Conservation (phyloP, 2,329 filamentous ascomycete species). For the Dactylella cylindrospora region DNA sequence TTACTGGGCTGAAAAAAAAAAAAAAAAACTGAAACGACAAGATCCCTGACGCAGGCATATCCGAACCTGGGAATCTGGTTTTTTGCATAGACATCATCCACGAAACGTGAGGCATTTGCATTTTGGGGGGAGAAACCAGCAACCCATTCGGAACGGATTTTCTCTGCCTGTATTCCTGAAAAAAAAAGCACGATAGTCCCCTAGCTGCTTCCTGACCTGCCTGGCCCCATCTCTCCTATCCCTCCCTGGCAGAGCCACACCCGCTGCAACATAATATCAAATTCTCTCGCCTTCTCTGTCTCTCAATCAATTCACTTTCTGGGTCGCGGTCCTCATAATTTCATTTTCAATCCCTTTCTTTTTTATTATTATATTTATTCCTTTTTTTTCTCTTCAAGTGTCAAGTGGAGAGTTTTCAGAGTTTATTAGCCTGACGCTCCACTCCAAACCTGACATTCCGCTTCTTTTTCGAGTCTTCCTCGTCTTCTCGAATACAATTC, state of each 20-base stretch:
- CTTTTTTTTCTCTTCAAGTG: constrained; percentile 34
- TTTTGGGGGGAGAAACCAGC: constrained; percentile 30
- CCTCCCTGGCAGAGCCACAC: constrained; percentile 16
- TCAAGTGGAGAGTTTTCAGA: no score
- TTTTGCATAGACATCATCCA: constrained; percentile 33
- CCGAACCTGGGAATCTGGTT: constrained; percentile 43
- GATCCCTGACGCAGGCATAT: constrained; percentile 41
- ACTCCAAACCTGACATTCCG: no score
- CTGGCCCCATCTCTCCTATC: no score
- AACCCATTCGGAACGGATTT: constrained; percentile 43
- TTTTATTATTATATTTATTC: background rate
- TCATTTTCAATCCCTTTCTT: background rate
- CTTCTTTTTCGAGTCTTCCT: no score
- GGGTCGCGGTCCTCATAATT: background rate
- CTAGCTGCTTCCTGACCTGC: constrained; percentile 16
- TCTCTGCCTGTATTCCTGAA: constrained; percentile 28
- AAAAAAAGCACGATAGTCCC: constrained; percentile 15
- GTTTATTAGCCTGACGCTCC: no score
- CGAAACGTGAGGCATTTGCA: constrained; percentile 45
- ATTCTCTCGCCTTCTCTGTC: background rate
- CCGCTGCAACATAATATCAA: constrained; percentile 1
- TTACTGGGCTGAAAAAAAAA: no score
- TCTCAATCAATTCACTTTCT: background rate
- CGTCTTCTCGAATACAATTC: constrained; percentile 40
- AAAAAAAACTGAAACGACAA: constrained; percentile 41